Base-by-base conservation (phyloP, 202 grass and related monocot genomes). In the Musa balbisiana region DNA sequence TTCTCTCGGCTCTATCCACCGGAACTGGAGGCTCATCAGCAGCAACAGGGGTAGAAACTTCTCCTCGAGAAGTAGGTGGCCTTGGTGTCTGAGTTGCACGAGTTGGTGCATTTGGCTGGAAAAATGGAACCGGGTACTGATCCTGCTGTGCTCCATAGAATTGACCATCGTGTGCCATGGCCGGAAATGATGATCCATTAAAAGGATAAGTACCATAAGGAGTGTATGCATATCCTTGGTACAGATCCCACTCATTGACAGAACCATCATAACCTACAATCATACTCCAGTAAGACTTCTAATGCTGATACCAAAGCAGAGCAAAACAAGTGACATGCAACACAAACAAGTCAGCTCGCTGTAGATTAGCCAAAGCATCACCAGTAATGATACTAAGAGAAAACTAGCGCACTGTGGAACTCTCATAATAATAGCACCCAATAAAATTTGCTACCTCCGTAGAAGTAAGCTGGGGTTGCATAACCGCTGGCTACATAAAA, bases 181-280 rank as follows among this genome's bases (percentile, higher is more conserved):
- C 84, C 60, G 93, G 88, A 65, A 86, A 84, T 55, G 93, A 84
- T 52, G 93, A 93, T 84, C 81, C 86, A n/a, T 86, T 84, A 70
- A 88, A 92, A 56, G 93, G 84, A 70, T 97, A 91, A 10, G 93
- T 71, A 54, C 84, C 79, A 53, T 91, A 97, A 75, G 90, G 84
- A 71, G 88, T 80, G 85, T 93, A 93, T 76, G 90, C 88, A 78
- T 93, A 93, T 78, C 93, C 90, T 62, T 86, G 84, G 82, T 93
- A 93, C 80, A 93, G 79, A 65, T 97, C 93, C 87, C 87, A 92
- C 75, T 89, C 90, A 52, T 73, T 76, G 79, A 78, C 33, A 56
- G 86, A 78, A 81, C 83, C 82, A 22, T 92, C 86, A 52, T 89
- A 92, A 77, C 90, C 90, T 92, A 74, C 66, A 77, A 71, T 10